A percentile compares a stretch with the other conserved stretches of the same genome.
These are phyloP conservation scores for Diospyros kaki DNA, from an alignment of 148 eudicot species.

Conservation along the genomic window DNA sequence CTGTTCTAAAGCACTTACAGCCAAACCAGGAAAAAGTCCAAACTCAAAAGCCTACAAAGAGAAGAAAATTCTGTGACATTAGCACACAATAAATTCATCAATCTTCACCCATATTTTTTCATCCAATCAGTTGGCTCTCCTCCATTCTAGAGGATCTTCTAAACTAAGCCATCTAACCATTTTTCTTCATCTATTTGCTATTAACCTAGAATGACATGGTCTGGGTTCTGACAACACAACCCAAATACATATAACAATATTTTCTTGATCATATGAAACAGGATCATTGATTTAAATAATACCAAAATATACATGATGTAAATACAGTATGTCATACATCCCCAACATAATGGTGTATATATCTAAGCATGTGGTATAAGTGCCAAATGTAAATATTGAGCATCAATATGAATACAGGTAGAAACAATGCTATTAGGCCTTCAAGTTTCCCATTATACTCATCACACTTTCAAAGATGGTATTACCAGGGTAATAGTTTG, in stretches of 20 bases:
- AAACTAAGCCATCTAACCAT: background rate
- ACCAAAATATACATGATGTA: background rate
- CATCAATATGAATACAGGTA: no score
- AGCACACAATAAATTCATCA: background rate
- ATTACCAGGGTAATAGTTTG: background rate
- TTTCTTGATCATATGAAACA: background rate
- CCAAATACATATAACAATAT: background rate
- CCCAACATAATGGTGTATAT: no score
- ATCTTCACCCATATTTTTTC: slow-evolving; percentile 1
- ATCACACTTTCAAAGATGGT: background rate
- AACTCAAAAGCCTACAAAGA: slow-evolving; percentile 74
- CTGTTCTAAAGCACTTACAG: slow-evolving; percentile 79
- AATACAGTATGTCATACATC: no score
- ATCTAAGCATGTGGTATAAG: no score
- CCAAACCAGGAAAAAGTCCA: slow-evolving; percentile 89
- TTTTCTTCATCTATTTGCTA: background rate
- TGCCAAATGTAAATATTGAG: no score
- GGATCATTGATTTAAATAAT: background rate
- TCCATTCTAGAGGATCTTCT: background rate
- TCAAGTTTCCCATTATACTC: no score
- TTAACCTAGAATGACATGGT: background rate
- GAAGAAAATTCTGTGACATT: slow-evolving; percentile 5
- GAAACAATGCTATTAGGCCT: no score
- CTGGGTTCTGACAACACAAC: background rate
- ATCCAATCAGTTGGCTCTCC: background rate